phyloP scores from a whole-genome alignment of 495 filamentous ascomycete genomes.

The Penicillium tannophilum region DNA sequence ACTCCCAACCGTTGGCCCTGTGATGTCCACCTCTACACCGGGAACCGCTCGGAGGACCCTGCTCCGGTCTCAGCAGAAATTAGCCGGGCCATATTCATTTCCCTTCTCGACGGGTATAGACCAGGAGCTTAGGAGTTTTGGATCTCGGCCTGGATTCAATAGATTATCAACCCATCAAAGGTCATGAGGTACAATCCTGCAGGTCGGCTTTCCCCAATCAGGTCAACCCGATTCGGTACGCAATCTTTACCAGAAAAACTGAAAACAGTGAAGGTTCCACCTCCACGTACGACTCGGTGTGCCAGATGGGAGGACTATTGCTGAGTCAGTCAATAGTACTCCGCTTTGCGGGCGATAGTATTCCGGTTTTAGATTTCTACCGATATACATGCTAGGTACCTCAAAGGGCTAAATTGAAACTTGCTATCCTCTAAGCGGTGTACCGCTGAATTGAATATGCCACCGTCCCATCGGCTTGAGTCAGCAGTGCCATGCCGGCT shows the following conservation, averaged over 20 bases:
- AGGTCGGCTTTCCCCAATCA: constrained; percentile 17
- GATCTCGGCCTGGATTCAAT: constrained; percentile 1
- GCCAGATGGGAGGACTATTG: constrained; percentile 9
- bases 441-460: background rate
- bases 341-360: background rate
- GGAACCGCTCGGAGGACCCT: constrained; percentile 38
- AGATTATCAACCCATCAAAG: constrained; percentile 1
- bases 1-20: constrained; percentile 18
- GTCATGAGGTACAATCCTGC: background rate
- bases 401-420: background rate
- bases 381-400: too few relatives aligned
- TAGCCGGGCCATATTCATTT: constrained; percentile 20
- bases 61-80: constrained; percentile 30
- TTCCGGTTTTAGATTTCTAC: background rate
- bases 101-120: background rate
- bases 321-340: constrained; percentile 9
- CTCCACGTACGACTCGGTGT: constrained; percentile 14
- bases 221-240: constrained; percentile 18
- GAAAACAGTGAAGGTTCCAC: background rate
- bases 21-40: constrained; percentile 27
- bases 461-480: background rate
- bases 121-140: background rate
- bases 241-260: background rate
- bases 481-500: background rate
- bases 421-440: background rate